These are phyloP conservation scores for Picochlorum sp. DNA, from an alignment of 139 green algal species.

Conservation along the genomic window DNA sequence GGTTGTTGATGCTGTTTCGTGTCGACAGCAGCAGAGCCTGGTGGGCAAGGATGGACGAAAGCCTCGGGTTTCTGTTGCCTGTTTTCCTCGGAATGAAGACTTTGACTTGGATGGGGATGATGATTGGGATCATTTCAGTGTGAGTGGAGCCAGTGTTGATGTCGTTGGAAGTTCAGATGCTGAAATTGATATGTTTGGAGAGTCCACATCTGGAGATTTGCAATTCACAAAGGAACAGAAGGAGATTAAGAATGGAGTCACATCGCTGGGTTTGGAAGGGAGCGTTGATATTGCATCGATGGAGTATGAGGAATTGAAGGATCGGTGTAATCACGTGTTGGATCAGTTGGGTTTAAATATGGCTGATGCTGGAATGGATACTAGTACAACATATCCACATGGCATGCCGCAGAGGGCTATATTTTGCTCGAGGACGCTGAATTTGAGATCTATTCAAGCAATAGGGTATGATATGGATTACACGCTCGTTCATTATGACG, in stretches of 20 bases:
- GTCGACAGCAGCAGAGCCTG: no score
- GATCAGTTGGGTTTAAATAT: neutral
- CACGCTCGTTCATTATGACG: constrained; percentile 91
- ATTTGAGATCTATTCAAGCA: constrained; percentile 81
- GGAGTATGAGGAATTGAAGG: constrained; percentile 25
- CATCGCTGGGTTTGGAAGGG: constrained; percentile 46
- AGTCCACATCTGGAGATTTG: constrained; percentile 64
- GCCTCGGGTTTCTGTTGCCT: neutral
- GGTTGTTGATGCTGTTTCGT: no score
- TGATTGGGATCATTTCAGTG: constrained; percentile 9
- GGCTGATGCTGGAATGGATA: neutral
- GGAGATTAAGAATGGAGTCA: constrained; percentile 18
- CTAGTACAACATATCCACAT: constrained; percentile 44
- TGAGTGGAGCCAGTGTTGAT: neutral
- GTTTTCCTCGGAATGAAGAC: constrained; percentile 1
- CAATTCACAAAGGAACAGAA: constrained; percentile 33
- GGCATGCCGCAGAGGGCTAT: constrained; percentile 69
- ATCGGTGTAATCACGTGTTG: neutral
- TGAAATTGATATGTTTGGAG: constrained; percentile 69
- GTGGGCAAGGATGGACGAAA: no score
- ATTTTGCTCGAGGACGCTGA: constrained; percentile 90
- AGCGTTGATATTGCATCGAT: constrained; percentile 44
- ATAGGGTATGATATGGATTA: constrained; percentile 85
- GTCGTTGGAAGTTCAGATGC: constrained; percentile 3
- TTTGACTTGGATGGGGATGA: constrained; percentile 4